Evolutionary conservation across 306 rosid species (phyloP).

Genomic region (Cicer chorassanicum): DNA sequence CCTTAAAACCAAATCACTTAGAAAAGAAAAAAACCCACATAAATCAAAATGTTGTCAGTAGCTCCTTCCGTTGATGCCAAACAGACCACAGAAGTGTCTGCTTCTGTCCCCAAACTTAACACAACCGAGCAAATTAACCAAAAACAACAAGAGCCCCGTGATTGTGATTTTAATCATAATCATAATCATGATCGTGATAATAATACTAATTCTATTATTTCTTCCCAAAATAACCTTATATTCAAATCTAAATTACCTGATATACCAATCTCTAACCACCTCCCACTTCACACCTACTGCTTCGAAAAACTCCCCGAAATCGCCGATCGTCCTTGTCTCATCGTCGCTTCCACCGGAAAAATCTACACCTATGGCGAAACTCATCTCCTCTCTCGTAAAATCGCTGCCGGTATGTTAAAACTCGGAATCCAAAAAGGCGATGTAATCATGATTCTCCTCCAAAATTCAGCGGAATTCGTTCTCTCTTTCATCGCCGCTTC

Average conservation of each 20-base stretch:
- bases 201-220: too few relatives aligned
- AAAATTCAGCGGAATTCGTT: constrained; percentile 69
- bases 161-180: neutral
- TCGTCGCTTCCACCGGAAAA: constrained; percentile 65
- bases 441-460: constrained; percentile 80
- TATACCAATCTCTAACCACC: constrained; percentile 68
- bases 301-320: constrained; percentile 52
- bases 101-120: neutral
- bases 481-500: constrained; percentile 76
- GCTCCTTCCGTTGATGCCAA: constrained; percentile 61
- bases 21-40: neutral
- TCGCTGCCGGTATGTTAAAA: constrained; percentile 61
- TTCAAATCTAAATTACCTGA: constrained; percentile 78
- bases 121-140: neutral
- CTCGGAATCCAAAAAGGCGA: constrained; percentile 70
- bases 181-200: too few relatives aligned
- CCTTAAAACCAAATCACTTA: neutral
- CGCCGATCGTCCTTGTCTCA: constrained; percentile 68
- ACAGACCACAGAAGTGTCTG: constrained; percentile 38
- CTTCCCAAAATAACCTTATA: constrained; percentile 33
- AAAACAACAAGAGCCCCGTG: neutral
- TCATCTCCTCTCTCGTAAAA: constrained; percentile 43
- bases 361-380: constrained; percentile 64
- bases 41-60: constrained; percentile 54
- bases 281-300: constrained; percentile 77